phyloP scores from a whole-genome alignment of 148 eudicot genomes.

The Rhododendron mucronatum region DNA sequence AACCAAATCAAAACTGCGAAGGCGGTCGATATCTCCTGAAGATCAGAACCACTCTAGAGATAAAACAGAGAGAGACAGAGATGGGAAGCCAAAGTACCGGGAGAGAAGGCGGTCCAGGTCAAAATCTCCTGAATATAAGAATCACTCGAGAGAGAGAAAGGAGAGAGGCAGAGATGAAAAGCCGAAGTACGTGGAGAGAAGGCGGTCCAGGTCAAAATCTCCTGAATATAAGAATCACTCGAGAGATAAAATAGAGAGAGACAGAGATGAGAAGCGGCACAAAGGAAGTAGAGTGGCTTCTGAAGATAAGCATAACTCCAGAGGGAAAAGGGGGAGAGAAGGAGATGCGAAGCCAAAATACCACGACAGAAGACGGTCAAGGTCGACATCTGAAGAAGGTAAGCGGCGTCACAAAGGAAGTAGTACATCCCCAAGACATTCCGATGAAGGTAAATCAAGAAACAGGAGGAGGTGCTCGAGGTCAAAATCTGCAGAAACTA shows the following conservation, averaged over 20 bases:
- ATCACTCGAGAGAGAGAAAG: background rate
- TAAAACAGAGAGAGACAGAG: background rate
- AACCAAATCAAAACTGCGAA: conserved; percentile 38
- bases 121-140: background rate
- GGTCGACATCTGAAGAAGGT: conserved; percentile 56
- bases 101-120: background rate
- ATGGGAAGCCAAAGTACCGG: background rate
- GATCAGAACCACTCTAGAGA: conserved; percentile 17
- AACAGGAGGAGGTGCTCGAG: conserved; percentile 43
- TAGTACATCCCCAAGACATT: conserved; percentile 33
- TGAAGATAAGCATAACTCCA: conserved; percentile 10
- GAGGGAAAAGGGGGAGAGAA: conserved; percentile 27
- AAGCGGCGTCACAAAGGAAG: conserved; percentile 30
- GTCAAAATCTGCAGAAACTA: conserved; percentile 47
- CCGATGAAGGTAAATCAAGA: conserved; percentile 35
- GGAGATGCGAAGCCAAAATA: conserved; percentile 42
- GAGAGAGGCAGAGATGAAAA: background rate
- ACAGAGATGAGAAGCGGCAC: background rate
- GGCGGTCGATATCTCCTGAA: conserved; percentile 46
- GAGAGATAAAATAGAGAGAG: background rate
- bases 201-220: conserved; percentile 1
- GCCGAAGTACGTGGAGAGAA: background rate
- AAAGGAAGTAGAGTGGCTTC: background rate
- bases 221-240: background rate
- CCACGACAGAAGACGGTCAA: conserved; percentile 48